These are phyloP conservation scores for Hansenula anomala DNA, from an alignment of 1,139 yeast species.

Conservation along the genomic window DNA sequence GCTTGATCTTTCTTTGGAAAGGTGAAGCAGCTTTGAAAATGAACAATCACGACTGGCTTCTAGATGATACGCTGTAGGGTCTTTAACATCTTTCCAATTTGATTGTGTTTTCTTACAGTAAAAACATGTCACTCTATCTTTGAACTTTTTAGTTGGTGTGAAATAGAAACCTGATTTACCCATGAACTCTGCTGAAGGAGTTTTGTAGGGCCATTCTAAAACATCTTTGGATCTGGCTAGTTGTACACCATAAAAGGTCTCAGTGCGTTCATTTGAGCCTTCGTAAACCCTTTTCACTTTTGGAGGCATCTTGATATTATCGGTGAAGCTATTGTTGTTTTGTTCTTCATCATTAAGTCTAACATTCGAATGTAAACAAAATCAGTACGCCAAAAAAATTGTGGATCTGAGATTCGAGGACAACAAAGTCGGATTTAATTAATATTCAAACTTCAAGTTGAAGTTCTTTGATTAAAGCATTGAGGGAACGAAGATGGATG, in stretches of 20 bases:
- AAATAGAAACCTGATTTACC: conserved; percentile 70
- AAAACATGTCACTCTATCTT: conserved; percentile 54
- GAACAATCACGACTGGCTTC: conserved; percentile 41
- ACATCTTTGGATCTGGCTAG: conserved; percentile 7
- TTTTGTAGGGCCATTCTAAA: conserved; percentile 34
- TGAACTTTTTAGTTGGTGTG: conserved; percentile 46
- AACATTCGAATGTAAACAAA: neutral
- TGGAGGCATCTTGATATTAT: neutral
- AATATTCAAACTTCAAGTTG: too few species aligned
- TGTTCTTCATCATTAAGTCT: neutral
- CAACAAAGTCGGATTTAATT: too few species aligned
- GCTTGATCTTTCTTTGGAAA: conserved; percentile 15
- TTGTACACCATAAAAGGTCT: conserved; percentile 27
- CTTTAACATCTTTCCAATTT: conserved; percentile 29
- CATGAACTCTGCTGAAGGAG: conserved; percentile 35
- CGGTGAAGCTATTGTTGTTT: too few species aligned
- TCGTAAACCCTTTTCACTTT: neutral
- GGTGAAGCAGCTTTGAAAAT: conserved; percentile 31
- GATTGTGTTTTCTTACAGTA: conserved; percentile 49
- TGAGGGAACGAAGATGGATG: too few species aligned
- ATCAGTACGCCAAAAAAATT: neutral
- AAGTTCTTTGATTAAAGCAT: too few species aligned
- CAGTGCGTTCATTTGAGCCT: conserved; percentile 21
- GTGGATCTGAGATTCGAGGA: neutral
- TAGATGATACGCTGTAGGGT: conserved; percentile 42